phyloP scores from a whole-genome alignment of 768 basidiomycete genomes.

The Pleurotus ostreatus region DNA sequence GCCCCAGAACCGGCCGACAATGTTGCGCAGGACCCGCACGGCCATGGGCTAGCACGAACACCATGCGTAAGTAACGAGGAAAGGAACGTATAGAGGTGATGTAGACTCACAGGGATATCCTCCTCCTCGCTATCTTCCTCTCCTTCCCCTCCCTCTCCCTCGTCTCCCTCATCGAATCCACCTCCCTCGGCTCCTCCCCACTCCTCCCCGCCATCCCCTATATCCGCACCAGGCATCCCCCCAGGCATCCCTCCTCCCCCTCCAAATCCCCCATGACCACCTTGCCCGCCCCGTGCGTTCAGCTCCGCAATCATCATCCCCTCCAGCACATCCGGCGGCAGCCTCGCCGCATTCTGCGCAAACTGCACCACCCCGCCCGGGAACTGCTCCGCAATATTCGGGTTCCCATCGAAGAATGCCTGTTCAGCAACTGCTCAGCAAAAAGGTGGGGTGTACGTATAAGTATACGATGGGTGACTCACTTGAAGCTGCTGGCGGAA shows the following conservation, averaged over 20 bases:
- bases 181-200: conserved; percentile 14
- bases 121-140: conserved; percentile 43
- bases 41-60: conserved; percentile 47
- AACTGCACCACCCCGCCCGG: conserved; percentile 67
- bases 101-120: conserved; percentile 39
- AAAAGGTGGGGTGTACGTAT: too few species aligned
- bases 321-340: conserved; percentile 55
- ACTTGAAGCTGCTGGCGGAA: conserved; percentile 58
- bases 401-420: conserved; percentile 56
- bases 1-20: conserved; percentile 60
- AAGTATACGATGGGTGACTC: neutral
- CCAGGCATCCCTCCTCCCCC: conserved; percentile 38
- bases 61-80: neutral
- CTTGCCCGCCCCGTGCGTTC: conserved; percentile 23
- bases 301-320: conserved; percentile 51
- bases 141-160: conserved; percentile 28
- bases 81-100: conserved; percentile 16
- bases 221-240: conserved; percentile 25
- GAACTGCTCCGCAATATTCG: conserved; percentile 50
- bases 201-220: conserved; percentile 17
- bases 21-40: conserved; percentile 50
- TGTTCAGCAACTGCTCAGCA: conserved; percentile 10
- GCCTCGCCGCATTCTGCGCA: conserved; percentile 48
- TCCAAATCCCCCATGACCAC: conserved; percentile 24
- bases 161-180: conserved; percentile 18